These are phyloP conservation scores for Phytophthora sp. DNA, from an alignment of 352 stramenopile species.

Conservation along the genomic window DNA sequence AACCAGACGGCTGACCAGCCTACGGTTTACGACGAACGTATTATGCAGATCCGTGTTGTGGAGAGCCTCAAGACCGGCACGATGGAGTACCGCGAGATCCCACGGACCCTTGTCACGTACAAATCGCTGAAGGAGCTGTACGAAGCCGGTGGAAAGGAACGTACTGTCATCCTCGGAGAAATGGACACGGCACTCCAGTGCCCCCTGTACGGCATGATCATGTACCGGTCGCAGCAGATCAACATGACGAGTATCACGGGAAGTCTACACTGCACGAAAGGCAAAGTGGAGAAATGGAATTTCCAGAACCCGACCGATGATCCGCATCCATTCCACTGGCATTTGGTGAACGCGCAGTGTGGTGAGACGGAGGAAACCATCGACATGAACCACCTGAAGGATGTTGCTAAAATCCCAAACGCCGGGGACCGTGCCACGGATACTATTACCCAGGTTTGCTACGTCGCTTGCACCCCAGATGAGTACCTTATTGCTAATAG, in stretches of 20 bases:
- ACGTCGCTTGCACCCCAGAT: slow-evolving; percentile 72
- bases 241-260: slow-evolving; percentile 55
- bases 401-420: slow-evolving; percentile 79
- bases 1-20: slow-evolving; percentile 52
- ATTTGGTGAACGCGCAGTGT: slow-evolving; percentile 80
- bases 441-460: slow-evolving; percentile 69
- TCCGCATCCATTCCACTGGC: slow-evolving; percentile 82
- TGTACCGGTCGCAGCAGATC: slow-evolving; percentile 59
- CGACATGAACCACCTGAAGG: slow-evolving; percentile 72
- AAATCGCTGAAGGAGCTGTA: slow-evolving; percentile 69
- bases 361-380: slow-evolving; percentile 65
- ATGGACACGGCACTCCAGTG: slow-evolving; percentile 52
- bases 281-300: slow-evolving; percentile 81
- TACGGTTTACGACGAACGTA: slow-evolving; percentile 51
- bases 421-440: slow-evolving; percentile 39
- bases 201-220: slow-evolving; percentile 27
- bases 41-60: slow-evolving; percentile 57
- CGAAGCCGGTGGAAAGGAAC: slow-evolving; percentile 56
- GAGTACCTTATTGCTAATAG: slow-evolving; percentile 60
- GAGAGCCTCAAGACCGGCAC: slow-evolving; percentile 44
- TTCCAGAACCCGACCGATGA: slow-evolving; percentile 85
- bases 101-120: slow-evolving; percentile 42
- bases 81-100: slow-evolving; percentile 48
- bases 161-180: slow-evolving; percentile 62
- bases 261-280: slow-evolving; percentile 64